Evolutionary conservation across 2,329 filamentous ascomycete genomes (phyloP).

Genomic region (Moelleriella libera): DNA sequence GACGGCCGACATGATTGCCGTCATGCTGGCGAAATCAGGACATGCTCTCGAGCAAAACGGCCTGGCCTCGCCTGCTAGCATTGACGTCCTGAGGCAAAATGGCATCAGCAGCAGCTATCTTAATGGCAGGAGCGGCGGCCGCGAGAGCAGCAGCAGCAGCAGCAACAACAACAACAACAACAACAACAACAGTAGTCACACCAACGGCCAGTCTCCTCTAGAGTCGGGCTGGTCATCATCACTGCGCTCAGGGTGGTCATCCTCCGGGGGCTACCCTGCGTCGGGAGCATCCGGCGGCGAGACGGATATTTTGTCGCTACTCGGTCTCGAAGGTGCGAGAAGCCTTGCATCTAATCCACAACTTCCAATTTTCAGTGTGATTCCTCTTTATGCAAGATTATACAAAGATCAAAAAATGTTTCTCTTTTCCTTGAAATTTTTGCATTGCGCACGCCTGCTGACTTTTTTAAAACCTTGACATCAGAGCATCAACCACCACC

Average conservation of each 20-base stretch:
- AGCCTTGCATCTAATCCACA: neutral
- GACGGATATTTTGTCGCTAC: neutral
- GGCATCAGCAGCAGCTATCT: neutral
- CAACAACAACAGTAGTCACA: too few relatives aligned
- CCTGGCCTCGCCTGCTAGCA: neutral
- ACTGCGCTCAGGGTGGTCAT: neutral
- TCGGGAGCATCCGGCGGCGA: neutral
- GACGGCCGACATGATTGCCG: constrained; percentile 28
- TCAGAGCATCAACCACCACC: too few relatives aligned
- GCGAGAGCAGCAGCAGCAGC: neutral
- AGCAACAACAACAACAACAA: too few relatives aligned
- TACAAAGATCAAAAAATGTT: neutral
- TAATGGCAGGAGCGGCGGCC: too few relatives aligned
- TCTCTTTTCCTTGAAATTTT: too few relatives aligned
- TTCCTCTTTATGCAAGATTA: neutral
- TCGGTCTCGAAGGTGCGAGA: neutral
- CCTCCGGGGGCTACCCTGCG: neutral
- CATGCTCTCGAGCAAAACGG: constrained; percentile 10
- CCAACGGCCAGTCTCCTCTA: neutral
- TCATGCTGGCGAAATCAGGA: constrained; percentile 29
- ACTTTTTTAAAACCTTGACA: too few relatives aligned
- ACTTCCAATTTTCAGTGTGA: neutral
- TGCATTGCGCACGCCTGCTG: too few relatives aligned
- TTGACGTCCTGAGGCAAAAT: neutral
- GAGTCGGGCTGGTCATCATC: constrained; percentile 2